Percentiles rank a stretch among this genome's conserved stretches.
phyloP scores from a whole-genome alignment of 768 basidiomycete genomes.

The Macrolepiota fuliginosa region DNA sequence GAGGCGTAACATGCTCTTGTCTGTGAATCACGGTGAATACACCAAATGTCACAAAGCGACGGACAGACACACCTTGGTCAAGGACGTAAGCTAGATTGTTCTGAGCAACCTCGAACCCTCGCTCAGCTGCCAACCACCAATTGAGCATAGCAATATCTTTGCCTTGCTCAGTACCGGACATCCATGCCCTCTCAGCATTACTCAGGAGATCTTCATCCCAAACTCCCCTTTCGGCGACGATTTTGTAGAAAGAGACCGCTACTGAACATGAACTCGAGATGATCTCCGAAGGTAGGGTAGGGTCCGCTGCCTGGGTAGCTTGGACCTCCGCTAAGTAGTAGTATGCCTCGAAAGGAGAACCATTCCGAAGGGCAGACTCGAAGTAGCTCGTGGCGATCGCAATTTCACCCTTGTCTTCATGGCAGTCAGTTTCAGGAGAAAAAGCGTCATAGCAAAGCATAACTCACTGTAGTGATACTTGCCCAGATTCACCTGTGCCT shows the following conservation, averaged over 20 bases:
- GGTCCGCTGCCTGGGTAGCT: constrained; percentile 48
- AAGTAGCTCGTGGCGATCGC: constrained; percentile 69
- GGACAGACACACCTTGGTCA: constrained; percentile 70
- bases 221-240: constrained; percentile 88
- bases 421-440: neutral
- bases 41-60: neutral
- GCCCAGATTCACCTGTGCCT: constrained; percentile 89
- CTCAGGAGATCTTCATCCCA: constrained; percentile 79
- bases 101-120: constrained; percentile 90
- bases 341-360: constrained; percentile 93
- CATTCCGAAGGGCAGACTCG: constrained; percentile 80
- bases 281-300: constrained; percentile 42
- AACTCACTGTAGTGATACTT: constrained; percentile 59
- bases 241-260: constrained; percentile 91
- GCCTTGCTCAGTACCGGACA: constrained; percentile 63
- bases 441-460: constrained; percentile 20
- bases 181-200: constrained; percentile 80
- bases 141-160: constrained; percentile 84
- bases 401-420: constrained; percentile 66
- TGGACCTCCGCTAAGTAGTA: constrained; percentile 91
- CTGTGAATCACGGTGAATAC: constrained; percentile 30
- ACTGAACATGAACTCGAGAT: constrained; percentile 80
- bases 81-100: constrained; percentile 92
- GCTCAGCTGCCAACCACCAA: constrained; percentile 95
- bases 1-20: constrained; percentile 65